Evolutionary conservation across 805 yeast species (phyloP).

Genomic region (Candida boidinii): DNA sequence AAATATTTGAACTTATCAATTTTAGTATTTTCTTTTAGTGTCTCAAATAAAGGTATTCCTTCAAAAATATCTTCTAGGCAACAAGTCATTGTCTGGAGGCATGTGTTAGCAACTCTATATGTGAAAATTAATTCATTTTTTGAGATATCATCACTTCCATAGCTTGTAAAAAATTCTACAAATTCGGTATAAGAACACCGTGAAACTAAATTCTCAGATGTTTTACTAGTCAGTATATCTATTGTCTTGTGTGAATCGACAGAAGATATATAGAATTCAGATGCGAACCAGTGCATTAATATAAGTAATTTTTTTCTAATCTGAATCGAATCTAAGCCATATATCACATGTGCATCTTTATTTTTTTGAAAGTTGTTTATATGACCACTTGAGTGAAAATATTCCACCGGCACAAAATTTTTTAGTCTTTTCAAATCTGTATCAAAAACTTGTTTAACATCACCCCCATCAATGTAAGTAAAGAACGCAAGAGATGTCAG

Average conservation of each 20-base stretch:
- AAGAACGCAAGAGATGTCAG: constrained; percentile 1
- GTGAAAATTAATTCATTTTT: neutral
- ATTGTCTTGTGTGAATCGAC: constrained; percentile 4
- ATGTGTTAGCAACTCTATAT: neutral
- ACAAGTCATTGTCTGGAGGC: neutral
- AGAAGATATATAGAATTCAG: constrained; percentile 1
- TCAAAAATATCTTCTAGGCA: too few species aligned
- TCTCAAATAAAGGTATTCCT: too few species aligned
- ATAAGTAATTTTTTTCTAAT: constrained; percentile 7
- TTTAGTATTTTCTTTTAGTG: too few species aligned
- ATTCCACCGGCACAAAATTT: neutral
- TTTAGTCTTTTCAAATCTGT: too few species aligned
- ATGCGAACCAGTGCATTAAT: constrained; percentile 3
- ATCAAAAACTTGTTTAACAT: too few species aligned
- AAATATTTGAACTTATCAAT: neutral
- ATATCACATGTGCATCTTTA: neutral
- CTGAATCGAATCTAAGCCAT: constrained; percentile 11
- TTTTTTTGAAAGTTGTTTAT: too few species aligned
- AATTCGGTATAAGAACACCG: constrained; percentile 7
- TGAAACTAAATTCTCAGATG: too few species aligned
- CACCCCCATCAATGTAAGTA: constrained; percentile 3
- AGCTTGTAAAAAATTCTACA: constrained; percentile 6
- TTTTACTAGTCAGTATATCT: too few species aligned
- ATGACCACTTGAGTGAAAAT: too few species aligned
- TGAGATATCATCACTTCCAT: neutral